phyloP scores from a whole-genome alignment of 106 monocot genomes.

The Dioscorea alata region DNA sequence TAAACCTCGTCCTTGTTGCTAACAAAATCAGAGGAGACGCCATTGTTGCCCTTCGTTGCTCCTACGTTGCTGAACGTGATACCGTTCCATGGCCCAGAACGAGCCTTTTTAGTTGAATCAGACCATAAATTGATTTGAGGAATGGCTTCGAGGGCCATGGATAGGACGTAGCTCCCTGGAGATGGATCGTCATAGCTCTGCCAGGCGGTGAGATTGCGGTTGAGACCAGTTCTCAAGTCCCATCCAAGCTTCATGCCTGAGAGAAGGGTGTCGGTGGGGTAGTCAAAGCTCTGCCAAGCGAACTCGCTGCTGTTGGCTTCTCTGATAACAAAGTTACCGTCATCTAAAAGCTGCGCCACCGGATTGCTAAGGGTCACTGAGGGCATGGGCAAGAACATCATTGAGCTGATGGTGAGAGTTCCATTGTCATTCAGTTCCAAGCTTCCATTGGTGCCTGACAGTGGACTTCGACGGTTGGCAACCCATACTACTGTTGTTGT shows the following conservation, averaged over 20 bases:
- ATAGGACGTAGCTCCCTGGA: constrained; percentile 29
- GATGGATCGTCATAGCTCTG: constrained; percentile 28
- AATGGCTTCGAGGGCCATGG: constrained; percentile 18
- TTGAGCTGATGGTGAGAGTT: not conserved
- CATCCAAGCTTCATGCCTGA: constrained; percentile 39
- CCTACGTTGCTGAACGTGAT: constrained; percentile 21
- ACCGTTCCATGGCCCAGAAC: constrained; percentile 42
- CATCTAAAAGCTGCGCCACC: constrained; percentile 6
- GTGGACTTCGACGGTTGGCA: constrained; percentile 29
- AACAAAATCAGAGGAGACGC: not conserved
- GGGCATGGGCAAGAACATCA: not conserved
- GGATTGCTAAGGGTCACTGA: constrained; percentile 3
- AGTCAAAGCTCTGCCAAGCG: too few relatives aligned
- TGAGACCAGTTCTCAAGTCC: constrained; percentile 4
- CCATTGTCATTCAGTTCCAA: constrained; percentile 2
- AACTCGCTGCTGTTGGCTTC: constrained; percentile 27
- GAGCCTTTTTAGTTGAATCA: constrained; percentile 9
- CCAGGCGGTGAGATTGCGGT: constrained; percentile 39
- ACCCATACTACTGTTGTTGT: constrained; percentile 32
- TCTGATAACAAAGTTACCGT: constrained; percentile 49
- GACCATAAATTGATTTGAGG: constrained; percentile 29
- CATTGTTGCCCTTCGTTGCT: not conserved
- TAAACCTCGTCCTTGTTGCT: not conserved
- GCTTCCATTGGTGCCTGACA: constrained; percentile 4
- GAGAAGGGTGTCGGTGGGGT: constrained; percentile 20